Base-by-base conservation (phyloP, 768 basidiomycete genomes). In the Hygrocybe coccinea region DNA sequence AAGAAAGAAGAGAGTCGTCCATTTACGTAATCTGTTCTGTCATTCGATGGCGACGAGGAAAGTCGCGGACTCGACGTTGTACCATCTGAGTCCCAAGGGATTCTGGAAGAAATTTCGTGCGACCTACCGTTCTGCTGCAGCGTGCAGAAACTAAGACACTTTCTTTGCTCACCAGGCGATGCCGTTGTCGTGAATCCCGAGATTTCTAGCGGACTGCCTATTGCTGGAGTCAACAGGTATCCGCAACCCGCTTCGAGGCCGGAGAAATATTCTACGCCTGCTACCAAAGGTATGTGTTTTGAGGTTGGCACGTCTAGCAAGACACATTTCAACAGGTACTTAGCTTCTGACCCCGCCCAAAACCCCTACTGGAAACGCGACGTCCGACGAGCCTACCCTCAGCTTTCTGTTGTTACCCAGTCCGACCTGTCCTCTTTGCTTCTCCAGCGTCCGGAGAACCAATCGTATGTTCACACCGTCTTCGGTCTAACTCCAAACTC, bases 281-380 rank as follows among this genome's bases (percentile, higher is more conserved):
- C 94, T 3, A 92, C 91, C 3, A 88, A 89, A 77, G 94, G 93
- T 85, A 60, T 62, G 62, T 62, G 3, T 15, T 29, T 39, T 11
- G 29, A n/a, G 49, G 34, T 1, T 29, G 24, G 37, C 3, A 19
- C 44, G 2, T 19, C 7, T 21, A 43, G 17, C 21, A 43, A 7
- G 7, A 35, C 35, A 14, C 45, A 38, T 38, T 43, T 49, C 54
- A 41, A 19, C 10, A 54, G 50, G 21, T 4, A 54, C 44, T n/a
- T 51, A 90, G 90, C 89, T 21, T 92, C 90, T 41, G 91, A 93
- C 71, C 82, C 82, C 37, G 91, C 91, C 33, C 80, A 91, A 75
- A 92, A 91, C 70, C 89, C 89, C 54, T 97, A 97, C 79, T 95
- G 88, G 86, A 95, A 95, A 72, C 89, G 94, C 58, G 94, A 97